Base-by-base conservation (phyloP, 2,329 filamentous ascomycete genomes). In the Exophiala alcalophila region DNA sequence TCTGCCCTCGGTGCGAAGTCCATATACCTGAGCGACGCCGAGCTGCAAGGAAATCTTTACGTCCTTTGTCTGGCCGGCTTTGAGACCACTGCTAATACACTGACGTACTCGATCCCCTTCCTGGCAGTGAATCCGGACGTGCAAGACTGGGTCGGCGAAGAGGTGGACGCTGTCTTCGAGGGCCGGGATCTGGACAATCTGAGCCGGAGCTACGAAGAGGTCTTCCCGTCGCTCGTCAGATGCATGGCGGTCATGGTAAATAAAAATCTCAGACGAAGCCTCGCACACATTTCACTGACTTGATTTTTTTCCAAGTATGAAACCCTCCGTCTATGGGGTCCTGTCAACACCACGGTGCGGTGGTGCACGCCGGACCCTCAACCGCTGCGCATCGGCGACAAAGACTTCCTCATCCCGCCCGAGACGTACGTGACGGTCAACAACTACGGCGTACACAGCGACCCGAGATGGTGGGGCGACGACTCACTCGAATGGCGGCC, bases 21-120 rank as follows among this genome's bases (percentile, higher is more conserved):
- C 0, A 47, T 40, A 33, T 52, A 59, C 8, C 58, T 67, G 21
- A 68, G 57, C 1, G 64, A 68, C 31, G 25, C 38, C 5, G 72
- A 77, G 44, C 67, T 77, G 4, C 69, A 69, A 27, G 70, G 72
- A 10, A 75, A 75, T 31, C 57, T 73, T 32, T 73, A 72, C 37
- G 59, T 69, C 1, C 65, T 74, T 47, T 73, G 70, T 33, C 61
- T 76, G 35, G 73, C 73, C 0, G 73, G 73, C 0, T 71, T 75
- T 43, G 73, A 77, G 44, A 75, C 72, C 0, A 72, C 71, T 0
- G 69, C 72, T 1, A 66, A 71, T 19, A 67, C 66, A 0, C 53
- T 75, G 4, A 62, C 64, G 1, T 74, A 66, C 37, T 58, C 64
- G 1, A 54, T 72, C 1, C 54, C 66, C 5, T 65, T 72, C 6